Conservation (phyloP, 495 filamentous ascomycete species). For the Cenococcum geophilum region DNA sequence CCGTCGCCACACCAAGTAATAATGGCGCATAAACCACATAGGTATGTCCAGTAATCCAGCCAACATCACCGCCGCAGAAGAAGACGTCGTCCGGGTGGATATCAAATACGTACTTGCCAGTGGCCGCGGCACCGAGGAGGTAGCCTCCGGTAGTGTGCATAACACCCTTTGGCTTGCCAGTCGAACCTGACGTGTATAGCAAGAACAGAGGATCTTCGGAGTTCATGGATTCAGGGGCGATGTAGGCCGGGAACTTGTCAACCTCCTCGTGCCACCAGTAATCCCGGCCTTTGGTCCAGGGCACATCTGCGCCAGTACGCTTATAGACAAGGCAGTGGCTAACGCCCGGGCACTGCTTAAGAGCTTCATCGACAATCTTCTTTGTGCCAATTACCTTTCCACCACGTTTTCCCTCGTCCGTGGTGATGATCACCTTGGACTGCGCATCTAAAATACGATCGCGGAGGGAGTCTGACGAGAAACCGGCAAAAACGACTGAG, state of each 20-base stretch:
- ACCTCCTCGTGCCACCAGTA: slow-evolving; percentile 98
- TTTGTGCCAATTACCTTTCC: slow-evolving; percentile 98
- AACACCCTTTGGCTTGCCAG: slow-evolving; percentile 97
- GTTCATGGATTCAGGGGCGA: slow-evolving; percentile 77
- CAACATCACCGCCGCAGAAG: slow-evolving; percentile 97
- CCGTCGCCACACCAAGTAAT: slow-evolving; percentile 83
- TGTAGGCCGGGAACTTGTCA: slow-evolving; percentile 88
- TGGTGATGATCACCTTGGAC: slow-evolving; percentile 89
- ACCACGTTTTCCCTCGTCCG: slow-evolving; percentile 95
- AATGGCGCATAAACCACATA: slow-evolving; percentile 97
- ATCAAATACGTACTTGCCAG: slow-evolving; percentile 98
- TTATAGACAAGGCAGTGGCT: slow-evolving; percentile 82
- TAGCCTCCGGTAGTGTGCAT: slow-evolving; percentile 98
- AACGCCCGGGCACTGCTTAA: slow-evolving; percentile 94
- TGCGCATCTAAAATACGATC: slow-evolving; percentile 90
- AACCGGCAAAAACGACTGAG: slow-evolving; percentile 97
- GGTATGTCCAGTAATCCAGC: slow-evolving; percentile 99
- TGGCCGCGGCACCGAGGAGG: slow-evolving; percentile 82
- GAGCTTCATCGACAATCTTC: slow-evolving; percentile 97
- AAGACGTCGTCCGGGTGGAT: slow-evolving; percentile 89
- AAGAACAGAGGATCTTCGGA: slow-evolving; percentile 96
- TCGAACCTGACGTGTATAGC: slow-evolving; percentile 96
- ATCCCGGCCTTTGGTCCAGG: slow-evolving; percentile 83
- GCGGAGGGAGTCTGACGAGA: slow-evolving; percentile 92
- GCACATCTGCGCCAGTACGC: slow-evolving; percentile 89